Percentiles rank a stretch among this genome's conserved stretches.
Evolutionary conservation across 257 asterid genomes (phyloP).

Genomic region (Solanum ossicruentum): DNA sequence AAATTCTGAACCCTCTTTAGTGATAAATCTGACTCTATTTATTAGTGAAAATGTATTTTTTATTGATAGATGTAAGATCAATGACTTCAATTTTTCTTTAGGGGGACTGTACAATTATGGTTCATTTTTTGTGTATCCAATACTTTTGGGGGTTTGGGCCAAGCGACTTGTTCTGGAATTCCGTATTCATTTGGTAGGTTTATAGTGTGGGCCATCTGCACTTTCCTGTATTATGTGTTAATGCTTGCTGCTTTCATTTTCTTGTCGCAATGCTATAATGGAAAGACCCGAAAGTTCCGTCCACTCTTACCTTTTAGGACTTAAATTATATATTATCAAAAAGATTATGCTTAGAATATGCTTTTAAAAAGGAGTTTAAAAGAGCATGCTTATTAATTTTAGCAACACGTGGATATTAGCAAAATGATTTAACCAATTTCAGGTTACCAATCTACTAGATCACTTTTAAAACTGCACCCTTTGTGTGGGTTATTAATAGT

Average conservation of each 20-base stretch:
- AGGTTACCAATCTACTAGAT: background rate
- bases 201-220: background rate
- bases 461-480: background rate
- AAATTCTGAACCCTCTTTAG: no score
- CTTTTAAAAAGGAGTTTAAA: background rate
- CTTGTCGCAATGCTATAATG: constrained; percentile 4
- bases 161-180: background rate
- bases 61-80: background rate
- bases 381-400: background rate
- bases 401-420: no score
- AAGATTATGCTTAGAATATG: background rate
- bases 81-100: background rate
- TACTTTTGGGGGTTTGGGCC: background rate
- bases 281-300: background rate
- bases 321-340: background rate
- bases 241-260: background rate
- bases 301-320: background rate
- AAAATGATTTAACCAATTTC: background rate
- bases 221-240: background rate
- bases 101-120: background rate
- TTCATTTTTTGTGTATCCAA: background rate
- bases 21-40: no score
- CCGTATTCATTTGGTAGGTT: background rate
- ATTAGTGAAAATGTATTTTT: background rate
- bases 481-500: background rate